A percentile compares a stretch with the other conserved stretches of the same genome.
Conservation (phyloP, 2,329 filamentous ascomycete genomes). For the Aspergillus alliaceus region DNA sequence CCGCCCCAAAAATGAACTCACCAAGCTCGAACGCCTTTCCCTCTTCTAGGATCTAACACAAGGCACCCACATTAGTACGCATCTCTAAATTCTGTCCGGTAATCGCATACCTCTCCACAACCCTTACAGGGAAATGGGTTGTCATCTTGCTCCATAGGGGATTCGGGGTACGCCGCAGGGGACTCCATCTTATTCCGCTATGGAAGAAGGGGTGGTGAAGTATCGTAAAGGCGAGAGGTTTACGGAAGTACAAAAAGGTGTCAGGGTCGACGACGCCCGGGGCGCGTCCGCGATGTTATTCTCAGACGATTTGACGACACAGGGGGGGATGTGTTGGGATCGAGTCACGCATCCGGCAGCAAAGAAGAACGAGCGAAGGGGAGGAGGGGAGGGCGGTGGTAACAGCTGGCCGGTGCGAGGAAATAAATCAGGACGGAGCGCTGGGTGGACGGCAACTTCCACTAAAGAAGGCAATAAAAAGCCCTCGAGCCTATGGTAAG, state of each 20-base stretch:
- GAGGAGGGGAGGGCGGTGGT: background rate
- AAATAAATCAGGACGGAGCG: background rate
- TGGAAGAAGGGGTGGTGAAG: background rate
- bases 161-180: constrained; percentile 56
- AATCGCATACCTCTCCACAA: constrained; percentile 74
- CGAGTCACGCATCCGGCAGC: constrained; percentile 13
- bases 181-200: constrained; percentile 49
- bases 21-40: constrained; percentile 97
- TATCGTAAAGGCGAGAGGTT: background rate
- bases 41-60: constrained; percentile 83
- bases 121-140: constrained; percentile 84
- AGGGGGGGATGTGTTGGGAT: constrained; percentile 6
- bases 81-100: background rate
- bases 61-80: constrained; percentile 9
- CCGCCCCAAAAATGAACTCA: constrained; percentile 45
- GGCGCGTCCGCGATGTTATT: constrained; percentile 10
- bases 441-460: background rate
- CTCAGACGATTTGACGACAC: constrained; percentile 10
- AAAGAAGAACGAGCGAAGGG: background rate
- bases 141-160: constrained; percentile 74
- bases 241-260: background rate
- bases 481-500: constrained; percentile 1
- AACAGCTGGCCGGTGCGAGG: background rate
- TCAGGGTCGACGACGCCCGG: background rate
- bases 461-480: background rate